Evolutionary conservation across 805 yeast species (phyloP).

Genomic region (Ogataea naganishii): DNA sequence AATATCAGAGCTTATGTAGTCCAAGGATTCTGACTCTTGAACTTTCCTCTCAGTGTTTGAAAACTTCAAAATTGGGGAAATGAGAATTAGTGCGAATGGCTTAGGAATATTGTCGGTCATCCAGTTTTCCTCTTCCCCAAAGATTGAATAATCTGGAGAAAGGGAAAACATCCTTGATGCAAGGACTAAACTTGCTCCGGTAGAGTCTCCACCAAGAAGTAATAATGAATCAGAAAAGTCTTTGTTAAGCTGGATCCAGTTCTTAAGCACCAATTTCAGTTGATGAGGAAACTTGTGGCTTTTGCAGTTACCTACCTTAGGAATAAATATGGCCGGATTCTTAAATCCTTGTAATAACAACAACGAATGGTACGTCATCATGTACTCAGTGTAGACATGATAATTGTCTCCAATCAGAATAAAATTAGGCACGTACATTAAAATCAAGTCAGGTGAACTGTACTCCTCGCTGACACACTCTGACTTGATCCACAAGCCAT

Average conservation of each 20-base stretch:
- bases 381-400: slow-evolving; percentile 35
- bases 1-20: slow-evolving; percentile 11
- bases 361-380: slow-evolving; percentile 30
- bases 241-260: slow-evolving; percentile 23
- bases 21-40: slow-evolving; percentile 7
- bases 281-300: slow-evolving; percentile 18
- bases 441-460: slow-evolving; percentile 29
- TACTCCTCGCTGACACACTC: slow-evolving; percentile 6
- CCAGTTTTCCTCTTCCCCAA: slow-evolving; percentile 4
- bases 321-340: slow-evolving; percentile 36
- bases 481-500: slow-evolving; percentile 23
- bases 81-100: slow-evolving; percentile 18
- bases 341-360: slow-evolving; percentile 39
- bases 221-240: slow-evolving; percentile 18
- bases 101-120: slow-evolving; percentile 3
- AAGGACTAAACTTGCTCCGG: slow-evolving; percentile 36
- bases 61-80: slow-evolving; percentile 19
- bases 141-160: slow-evolving; percentile 18
- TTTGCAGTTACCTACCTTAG: slow-evolving; percentile 20
- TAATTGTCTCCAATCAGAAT: slow-evolving; percentile 25
- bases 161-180: slow-evolving; percentile 28
- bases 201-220: slow-evolving; percentile 36
- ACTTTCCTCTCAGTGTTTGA: slow-evolving; percentile 6
- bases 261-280: slow-evolving; percentile 15
- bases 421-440: slow-evolving; percentile 39